Evolutionary conservation across 2,329 filamentous ascomycete genomes (phyloP), one percentile per base, ranked within the genome.

Genomic region (Trichothecium roseum): DNA sequence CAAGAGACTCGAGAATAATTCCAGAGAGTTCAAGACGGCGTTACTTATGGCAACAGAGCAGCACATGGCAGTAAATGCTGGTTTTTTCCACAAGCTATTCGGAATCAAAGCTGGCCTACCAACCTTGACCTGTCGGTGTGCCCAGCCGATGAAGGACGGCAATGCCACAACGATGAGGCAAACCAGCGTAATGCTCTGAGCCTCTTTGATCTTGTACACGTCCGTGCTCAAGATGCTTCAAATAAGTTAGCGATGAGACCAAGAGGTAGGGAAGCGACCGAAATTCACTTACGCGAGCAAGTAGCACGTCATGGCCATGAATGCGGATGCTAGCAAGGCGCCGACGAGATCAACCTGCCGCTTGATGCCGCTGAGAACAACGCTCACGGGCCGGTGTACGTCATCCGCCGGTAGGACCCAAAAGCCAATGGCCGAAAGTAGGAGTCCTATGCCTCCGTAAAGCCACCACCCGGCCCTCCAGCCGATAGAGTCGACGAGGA

Each of bases 41-140:
- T 54, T 65, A 0, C 66, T 59, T 4, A 73, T 40, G 4, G 66
- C 48, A 1, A 73, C 57, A 4, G 60, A 68, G 4, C 66, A 43
- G 45, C 75, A 80, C 15, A 74, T 66, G 18, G 56, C 62, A 0
- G 69, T 66, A 44, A 80, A 81, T 3, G 67, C 52, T 1, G 52
- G 49, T 30, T 74, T 77, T n/a, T 55, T 62, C 76, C 76, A 81
- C 0, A 81, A 53, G 0, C 64, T 66, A 47, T 80, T 79, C 0
- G 76, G 76, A 16, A 81, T 78, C 7, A 81, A 49, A 1, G 73
- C 72, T 10, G 72, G 66, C 3, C 57, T 58, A 8, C 59, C 56
- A 0, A 50, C 45, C 9, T 52, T 55, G 32, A 68, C 65, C 33
- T 68, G 69, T 4, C 57, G 55, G 9, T 61, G 58, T 32, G 74